Evolutionary conservation across 139 green algal species (phyloP).

Genomic region (Chlamydomonas sp.): DNA sequence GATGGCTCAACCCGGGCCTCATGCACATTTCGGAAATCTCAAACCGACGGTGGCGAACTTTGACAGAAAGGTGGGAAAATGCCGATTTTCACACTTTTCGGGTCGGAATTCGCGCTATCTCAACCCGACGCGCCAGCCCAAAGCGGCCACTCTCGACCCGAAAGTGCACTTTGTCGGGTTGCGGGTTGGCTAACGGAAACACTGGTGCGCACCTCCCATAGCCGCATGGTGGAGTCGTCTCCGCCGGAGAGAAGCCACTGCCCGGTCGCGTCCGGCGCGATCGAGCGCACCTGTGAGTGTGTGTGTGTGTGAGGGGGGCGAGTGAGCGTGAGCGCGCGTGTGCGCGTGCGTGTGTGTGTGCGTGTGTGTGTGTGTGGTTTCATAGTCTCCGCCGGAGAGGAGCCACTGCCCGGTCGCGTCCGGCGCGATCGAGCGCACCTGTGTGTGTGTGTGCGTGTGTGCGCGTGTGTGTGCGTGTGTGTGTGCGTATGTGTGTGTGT

Average conservation of each 20-base stretch:
- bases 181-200: too few relatives aligned
- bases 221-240: conserved; percentile 55
- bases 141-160: too few relatives aligned
- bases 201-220: conserved; percentile 87
- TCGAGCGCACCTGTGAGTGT: conserved; percentile 43
- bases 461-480: background rate
- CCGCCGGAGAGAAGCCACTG: conserved; percentile 78
- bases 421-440: conserved; percentile 55
- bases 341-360: background rate
- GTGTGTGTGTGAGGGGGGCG: too few relatives aligned
- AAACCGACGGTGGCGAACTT: too few relatives aligned
- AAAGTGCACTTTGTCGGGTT: too few relatives aligned
- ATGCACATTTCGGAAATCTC: too few relatives aligned
- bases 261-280: conserved; percentile 57
- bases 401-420: conserved; percentile 81
- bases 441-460: conserved; percentile 3
- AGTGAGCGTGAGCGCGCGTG: too few relatives aligned
- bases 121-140: too few relatives aligned
- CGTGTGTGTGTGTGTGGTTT: conserved; percentile 20
- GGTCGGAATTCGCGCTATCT: too few relatives aligned
- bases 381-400: conserved; percentile 59
- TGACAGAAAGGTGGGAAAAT: too few relatives aligned
- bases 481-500: background rate
- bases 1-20: too few relatives aligned
- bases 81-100: too few relatives aligned